Evolutionary conservation across 2,329 filamentous ascomycete genomes (phyloP), one percentile per base, ranked within the genome.

Genomic region (Aspergillus hiratsukae): DNA sequence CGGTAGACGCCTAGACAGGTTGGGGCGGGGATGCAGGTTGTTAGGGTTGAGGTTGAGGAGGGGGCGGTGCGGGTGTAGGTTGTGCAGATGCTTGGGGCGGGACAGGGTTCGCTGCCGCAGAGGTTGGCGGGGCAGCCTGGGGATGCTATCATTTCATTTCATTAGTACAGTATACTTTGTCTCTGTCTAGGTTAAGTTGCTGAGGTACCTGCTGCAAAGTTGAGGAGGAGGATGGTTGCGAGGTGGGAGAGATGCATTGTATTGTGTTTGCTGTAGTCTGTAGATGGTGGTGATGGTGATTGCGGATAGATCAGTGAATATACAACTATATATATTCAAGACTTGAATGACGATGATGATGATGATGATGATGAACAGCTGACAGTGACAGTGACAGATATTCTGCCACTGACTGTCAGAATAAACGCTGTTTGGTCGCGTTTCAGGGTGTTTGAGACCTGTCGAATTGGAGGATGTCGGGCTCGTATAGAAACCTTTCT

Each of bases 1-100:
- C 64, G 51, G 51, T 69, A 68, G 11, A 69, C 62, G 4, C 60
- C 59, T 5, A 66, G 49, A 35, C 65, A 69, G 21, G 66, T 68
- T 6, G 65, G 43, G 3, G 60, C 64, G 1, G 65, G 64, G 17
- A 66, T 59, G 29, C 65, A 69, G 29, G 63, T 64, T 1, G 57
- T 65, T 10, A 65, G 53, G 4, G 64, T 65, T 1, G 65, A 67
- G 4, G 64, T 65, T 1, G 65, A 67, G 11, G 56, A 58, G 17
- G 55, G 9, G 49, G 40, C 21, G 40, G 17, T 19, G 9, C 23
- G 45, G 19, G 58, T 58, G 55, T 54, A 59, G 35, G 60, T 54
- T 19, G 43, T 23, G 21, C 43, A 46, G 43, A 4, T 17, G 5
- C 23, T 46, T 10, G 19, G 19, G 8, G 43, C 4, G 10, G 43